Evolutionary conservation across 495 filamentous ascomycete species (phyloP).

Genomic region (Penicillium riverlandense): DNA sequence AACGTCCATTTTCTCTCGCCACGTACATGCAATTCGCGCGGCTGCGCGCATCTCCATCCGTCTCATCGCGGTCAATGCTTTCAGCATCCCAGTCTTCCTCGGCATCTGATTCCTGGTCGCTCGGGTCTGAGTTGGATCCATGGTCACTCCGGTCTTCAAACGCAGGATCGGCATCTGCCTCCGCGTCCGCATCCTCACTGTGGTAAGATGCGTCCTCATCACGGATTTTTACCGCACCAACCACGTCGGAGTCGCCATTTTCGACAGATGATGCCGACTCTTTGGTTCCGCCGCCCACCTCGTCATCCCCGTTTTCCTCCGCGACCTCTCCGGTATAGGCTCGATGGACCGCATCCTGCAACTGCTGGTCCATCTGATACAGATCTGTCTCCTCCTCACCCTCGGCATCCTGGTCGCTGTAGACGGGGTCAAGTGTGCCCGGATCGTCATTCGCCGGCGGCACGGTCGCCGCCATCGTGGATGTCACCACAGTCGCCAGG

Average conservation of each 20-base stretch:
- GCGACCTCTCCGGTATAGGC: constrained; percentile 45
- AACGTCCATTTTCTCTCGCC: constrained; percentile 3
- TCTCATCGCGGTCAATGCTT: constrained; percentile 58
- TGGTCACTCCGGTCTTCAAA: constrained; percentile 33
- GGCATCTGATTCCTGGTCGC: constrained; percentile 58
- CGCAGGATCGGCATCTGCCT: constrained; percentile 37
- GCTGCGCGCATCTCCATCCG: constrained; percentile 54
- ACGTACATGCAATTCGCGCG: constrained; percentile 63
- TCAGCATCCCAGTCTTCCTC: constrained; percentile 61
- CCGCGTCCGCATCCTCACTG: constrained; percentile 29
- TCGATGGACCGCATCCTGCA: constrained; percentile 46
- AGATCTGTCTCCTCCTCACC: constrained; percentile 44
- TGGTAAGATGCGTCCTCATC: constrained; percentile 42
- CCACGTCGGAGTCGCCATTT: constrained; percentile 51
- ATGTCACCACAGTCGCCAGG: constrained; percentile 40
- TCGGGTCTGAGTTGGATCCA: constrained; percentile 48
- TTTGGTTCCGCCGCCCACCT: constrained; percentile 23
- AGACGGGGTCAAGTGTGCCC: constrained; percentile 28
- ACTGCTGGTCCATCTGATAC: constrained; percentile 39
- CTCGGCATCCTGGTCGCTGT: constrained; percentile 48
- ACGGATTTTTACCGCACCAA: constrained; percentile 69
- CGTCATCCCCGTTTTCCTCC: constrained; percentile 33
- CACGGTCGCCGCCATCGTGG: constrained; percentile 43
- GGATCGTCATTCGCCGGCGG: constrained; percentile 35
- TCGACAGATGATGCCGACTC: not conserved